Base-by-base conservation (phyloP, 352 stramenopile species). In the Phytophthora tentaculata region DNA sequence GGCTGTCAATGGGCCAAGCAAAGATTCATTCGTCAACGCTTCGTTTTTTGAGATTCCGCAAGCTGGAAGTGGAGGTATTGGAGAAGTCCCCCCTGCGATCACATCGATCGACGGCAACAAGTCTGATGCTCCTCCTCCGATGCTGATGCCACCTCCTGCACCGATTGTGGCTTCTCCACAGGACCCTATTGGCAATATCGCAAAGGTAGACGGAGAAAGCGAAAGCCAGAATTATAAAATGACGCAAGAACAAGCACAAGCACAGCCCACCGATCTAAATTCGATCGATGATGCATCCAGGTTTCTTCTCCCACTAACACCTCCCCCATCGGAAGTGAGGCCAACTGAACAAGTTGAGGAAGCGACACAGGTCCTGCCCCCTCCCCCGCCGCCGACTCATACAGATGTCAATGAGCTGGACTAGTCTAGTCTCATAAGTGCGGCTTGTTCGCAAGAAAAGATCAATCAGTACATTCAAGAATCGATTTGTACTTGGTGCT, bases 361-460 rank as follows among this genome's bases (percentile, higher is more conserved):
- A 37, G 26, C 8, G 17, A 6, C 28, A 7, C 35, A 53, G 35
- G 26, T 53, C 9, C 4, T 49, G 24, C 24, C 20, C 0, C 19
- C n/a, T n/a, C n/a, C n/a, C n/a, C n/a, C 62, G 8, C n/a, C 53
- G 14, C 16, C 22, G 10, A 45, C 26, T 28, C 71, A 79, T 26
- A 90, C 80, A 10, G 78, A 88, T 39, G 78, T 90, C 13, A 66
- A 86, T 43, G 81, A 81, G 24, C 69, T 90, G 0, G 81, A 90
- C 58, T 90, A 62, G 51, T 32, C 28, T 32, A n/a, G n/a, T n/a
- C n/a, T n/a, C n/a, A n/a, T n/a, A n/a, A n/a, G n/a, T n/a, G n/a
- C n/a, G n/a, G n/a, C n/a, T n/a, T n/a, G n/a, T n/a, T n/a, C n/a
- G n/a, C n/a, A n/a, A n/a, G n/a, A n/a, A 61, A 12, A 52, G 13